Evolutionary conservation across 441 rosid species (phyloP), one percentile per base, ranked within the genome.

Genomic region (Populus hybrid): DNA sequence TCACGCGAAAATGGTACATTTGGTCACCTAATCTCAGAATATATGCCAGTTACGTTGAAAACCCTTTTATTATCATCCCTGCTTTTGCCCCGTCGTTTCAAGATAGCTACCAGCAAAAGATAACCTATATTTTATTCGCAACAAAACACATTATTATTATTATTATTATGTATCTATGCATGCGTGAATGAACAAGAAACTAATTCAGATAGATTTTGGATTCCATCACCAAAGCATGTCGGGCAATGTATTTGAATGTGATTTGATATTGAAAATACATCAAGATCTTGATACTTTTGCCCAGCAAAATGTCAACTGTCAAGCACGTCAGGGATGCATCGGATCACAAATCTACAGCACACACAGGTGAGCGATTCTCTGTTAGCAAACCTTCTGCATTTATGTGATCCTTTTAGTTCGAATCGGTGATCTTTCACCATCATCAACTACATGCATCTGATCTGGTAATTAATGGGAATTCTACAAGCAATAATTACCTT

Each of bases 301-400:
- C 83, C 61, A 50, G 78, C 77, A 50, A 71, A 70, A 74, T 79
- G 73, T 64, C 16, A 40, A 59, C 82, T 82, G 73, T 79, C 77
- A 75, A 79, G 75, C 83, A 77, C 61, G 65, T 28, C 61, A 68
- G 31, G 59, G 68, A 67, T 2, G 21, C 38, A 26, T 7, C 26
- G 67, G 50, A 11, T 42, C 50, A 3, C 14, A 18, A 53, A 53
- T 16, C 18, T 18, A 18, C 61, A 53, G n/a, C 20, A 4, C 56
- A 38, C 45, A 14, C 20, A 14, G 56, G 56, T 50, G 56, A 16
- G 18, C 20, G 56, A 14, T 50, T 14, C 56, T 50, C 56, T 50
- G 56, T 14, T 14, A 50, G 56, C 56, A 50, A 50, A 50, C 56
- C 56, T 14, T 29, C 31, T 53, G 61, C 63, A 65, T 70, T 72